These are phyloP conservation scores for Antitrichia curtipendula DNA, from an alignment of 225 moss, liverwort and hornwort genomes.

Conservation along the genomic window DNA sequence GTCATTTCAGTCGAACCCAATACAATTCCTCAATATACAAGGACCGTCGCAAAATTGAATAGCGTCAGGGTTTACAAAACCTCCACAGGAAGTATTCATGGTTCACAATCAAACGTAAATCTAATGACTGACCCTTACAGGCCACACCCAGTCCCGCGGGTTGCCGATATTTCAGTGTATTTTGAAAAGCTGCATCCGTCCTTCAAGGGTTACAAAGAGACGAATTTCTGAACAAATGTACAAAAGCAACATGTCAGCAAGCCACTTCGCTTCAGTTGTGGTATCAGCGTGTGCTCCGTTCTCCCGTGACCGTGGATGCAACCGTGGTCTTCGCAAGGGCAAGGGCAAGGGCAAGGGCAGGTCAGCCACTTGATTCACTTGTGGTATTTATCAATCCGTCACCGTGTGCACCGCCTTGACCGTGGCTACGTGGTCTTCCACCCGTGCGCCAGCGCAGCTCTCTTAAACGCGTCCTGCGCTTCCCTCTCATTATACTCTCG, in stretches of 20 bases:
- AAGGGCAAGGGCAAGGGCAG: neutral
- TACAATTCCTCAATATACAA: neutral
- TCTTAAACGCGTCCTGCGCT: constrained; percentile 37
- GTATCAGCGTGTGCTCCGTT: neutral
- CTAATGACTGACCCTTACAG: neutral
- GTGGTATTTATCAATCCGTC: neutral
- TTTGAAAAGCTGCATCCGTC: neutral
- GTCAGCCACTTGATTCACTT: neutral
- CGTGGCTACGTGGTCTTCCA: constrained; percentile 22
- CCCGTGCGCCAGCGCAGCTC: constrained; percentile 47
- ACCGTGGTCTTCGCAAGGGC: neutral
- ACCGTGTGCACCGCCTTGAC: neutral
- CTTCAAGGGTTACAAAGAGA: neutral
- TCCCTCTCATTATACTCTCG: constrained; percentile 37
- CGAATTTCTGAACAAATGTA: neutral
- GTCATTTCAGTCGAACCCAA: neutral
- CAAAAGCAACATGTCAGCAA: neutral
- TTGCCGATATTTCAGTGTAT: neutral
- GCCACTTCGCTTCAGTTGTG: neutral
- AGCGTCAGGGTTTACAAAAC: neutral
- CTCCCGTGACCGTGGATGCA: neutral
- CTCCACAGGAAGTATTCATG: neutral
- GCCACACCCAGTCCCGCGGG: neutral
- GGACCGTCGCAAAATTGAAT: neutral
- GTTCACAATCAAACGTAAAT: neutral